Evolutionary conservation across 495 filamentous ascomycete genomes (phyloP).

Genomic region (Emericellopsis terricola): DNA sequence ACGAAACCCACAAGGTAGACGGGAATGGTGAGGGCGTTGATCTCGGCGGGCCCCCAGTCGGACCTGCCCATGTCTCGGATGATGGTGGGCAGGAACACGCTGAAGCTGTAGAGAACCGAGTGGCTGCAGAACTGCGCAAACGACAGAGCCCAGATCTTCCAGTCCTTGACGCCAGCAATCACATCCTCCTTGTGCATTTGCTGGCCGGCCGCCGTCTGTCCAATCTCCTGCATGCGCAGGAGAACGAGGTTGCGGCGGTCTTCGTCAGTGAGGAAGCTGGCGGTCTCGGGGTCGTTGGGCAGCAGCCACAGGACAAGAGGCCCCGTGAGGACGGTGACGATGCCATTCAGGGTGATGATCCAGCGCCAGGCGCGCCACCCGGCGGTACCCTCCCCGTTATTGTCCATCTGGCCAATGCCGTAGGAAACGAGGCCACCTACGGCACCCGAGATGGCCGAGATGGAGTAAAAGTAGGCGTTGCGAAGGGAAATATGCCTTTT

Average conservation of each 20-base stretch:
- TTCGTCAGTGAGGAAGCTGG: slow-evolving; percentile 39
- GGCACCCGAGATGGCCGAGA: slow-evolving; percentile 56
- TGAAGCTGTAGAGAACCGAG: slow-evolving; percentile 61
- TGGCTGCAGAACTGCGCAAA: slow-evolving; percentile 49
- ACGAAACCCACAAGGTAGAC: slow-evolving; percentile 54
- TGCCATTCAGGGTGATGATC: slow-evolving; percentile 57
- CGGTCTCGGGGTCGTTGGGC: slow-evolving; percentile 45
- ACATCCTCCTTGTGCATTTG: slow-evolving; percentile 36
- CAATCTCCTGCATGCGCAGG: slow-evolving; percentile 30
- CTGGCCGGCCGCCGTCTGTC: slow-evolving; percentile 39
- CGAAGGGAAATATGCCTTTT: slow-evolving; percentile 57
- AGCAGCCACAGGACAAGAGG: slow-evolving; percentile 41
- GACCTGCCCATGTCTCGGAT: slow-evolving; percentile 50
- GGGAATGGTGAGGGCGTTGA: slow-evolving; percentile 64
- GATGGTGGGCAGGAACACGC: slow-evolving; percentile 63
- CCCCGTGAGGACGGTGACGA: slow-evolving; percentile 48
- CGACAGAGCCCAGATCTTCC: slow-evolving; percentile 48
- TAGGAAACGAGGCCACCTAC: slow-evolving; percentile 62
- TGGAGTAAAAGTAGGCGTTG: slow-evolving; percentile 61
- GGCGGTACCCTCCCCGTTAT: too few relatives aligned
- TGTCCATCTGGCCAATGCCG: slow-evolving; percentile 53
- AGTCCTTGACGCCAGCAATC: slow-evolving; percentile 34
- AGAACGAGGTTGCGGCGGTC: slow-evolving; percentile 34
- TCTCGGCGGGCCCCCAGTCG: slow-evolving; percentile 38
- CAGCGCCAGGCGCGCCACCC: slow-evolving; percentile 46